Evolutionary conservation across 768 basidiomycete genomes (phyloP).

Genomic region (Dentipellis sp.): DNA sequence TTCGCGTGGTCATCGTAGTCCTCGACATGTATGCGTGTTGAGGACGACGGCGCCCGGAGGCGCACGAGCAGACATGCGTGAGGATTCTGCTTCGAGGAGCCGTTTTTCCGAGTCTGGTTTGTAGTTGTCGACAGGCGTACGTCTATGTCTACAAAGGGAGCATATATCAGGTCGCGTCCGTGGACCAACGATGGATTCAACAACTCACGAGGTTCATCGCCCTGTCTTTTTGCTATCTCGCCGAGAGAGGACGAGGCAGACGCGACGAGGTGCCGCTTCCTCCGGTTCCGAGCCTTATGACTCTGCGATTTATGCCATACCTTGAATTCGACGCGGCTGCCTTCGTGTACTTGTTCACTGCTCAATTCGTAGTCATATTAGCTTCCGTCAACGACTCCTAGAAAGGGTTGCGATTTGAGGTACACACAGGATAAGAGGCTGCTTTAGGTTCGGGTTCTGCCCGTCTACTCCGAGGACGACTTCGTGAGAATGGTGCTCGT

Average conservation of each 20-base stretch:
- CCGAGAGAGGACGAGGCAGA: conserved; percentile 39
- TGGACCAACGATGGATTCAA: background rate
- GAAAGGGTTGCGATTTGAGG: no score
- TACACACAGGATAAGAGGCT: conserved; percentile 43
- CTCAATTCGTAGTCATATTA: background rate
- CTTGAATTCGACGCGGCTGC: conserved; percentile 40
- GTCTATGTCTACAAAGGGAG: no score
- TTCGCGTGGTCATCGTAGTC: background rate
- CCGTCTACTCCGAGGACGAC: conserved; percentile 56
- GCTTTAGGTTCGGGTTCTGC: conserved; percentile 58
- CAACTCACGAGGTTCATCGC: conserved; percentile 33
- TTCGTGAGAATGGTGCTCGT: conserved; percentile 44
- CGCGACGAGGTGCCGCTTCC: conserved; percentile 47
- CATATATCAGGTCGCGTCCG: no score
- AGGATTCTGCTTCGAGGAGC: conserved; percentile 2
- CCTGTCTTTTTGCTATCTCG: conserved; percentile 44
- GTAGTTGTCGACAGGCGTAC: no score
- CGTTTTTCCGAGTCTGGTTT: no score
- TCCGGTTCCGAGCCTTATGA: conserved; percentile 45
- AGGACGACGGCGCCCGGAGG: conserved; percentile 6
- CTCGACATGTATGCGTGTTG: background rate
- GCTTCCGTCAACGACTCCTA: no score
- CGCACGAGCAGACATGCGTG: conserved; percentile 10
- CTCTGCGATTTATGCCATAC: conserved; percentile 50
- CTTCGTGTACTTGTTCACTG: conserved; percentile 16